Evolutionary conservation across 1,139 yeast genomes (phyloP).

Genomic region (Hansenula lynferdii): DNA sequence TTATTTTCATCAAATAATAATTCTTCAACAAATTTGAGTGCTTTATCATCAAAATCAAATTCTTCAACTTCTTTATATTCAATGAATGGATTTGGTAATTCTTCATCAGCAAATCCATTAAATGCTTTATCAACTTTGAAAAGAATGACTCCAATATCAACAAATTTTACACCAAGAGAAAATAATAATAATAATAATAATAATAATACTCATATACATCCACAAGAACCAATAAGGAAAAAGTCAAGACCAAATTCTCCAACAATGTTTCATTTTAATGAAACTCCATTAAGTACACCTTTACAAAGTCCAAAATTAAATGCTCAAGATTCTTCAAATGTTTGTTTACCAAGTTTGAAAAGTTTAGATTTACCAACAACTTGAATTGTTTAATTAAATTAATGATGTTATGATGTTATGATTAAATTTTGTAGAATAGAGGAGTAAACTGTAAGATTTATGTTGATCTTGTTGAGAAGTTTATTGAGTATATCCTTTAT

Average conservation of each 20-base stretch:
- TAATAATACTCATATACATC: conserved; percentile 10
- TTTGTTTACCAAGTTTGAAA: conserved; percentile 21
- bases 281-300: conserved; percentile 24
- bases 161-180: conserved; percentile 10
- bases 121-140: conserved; percentile 32
- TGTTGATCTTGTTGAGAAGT: no score
- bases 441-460: no score
- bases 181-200: conserved; percentile 8
- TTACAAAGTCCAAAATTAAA: conserved; percentile 21
- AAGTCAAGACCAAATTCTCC: conserved; percentile 24
- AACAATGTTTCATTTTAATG: conserved; percentile 19
- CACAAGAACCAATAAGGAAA: conserved; percentile 9
- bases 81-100: conserved; percentile 6
- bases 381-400: no score
- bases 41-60: conserved; percentile 20
- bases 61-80: conserved; percentile 21
- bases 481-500: no score
- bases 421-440: no score
- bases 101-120: conserved; percentile 18
- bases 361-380: conserved; percentile 19
- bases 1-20: conserved; percentile 18
- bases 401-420: no score
- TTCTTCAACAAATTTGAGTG: conserved; percentile 20
- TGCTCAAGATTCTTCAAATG: conserved; percentile 8
- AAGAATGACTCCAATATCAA: conserved; percentile 31